phyloP scores from a whole-genome alignment of 441 rosid species.

The Populus hybrid region DNA sequence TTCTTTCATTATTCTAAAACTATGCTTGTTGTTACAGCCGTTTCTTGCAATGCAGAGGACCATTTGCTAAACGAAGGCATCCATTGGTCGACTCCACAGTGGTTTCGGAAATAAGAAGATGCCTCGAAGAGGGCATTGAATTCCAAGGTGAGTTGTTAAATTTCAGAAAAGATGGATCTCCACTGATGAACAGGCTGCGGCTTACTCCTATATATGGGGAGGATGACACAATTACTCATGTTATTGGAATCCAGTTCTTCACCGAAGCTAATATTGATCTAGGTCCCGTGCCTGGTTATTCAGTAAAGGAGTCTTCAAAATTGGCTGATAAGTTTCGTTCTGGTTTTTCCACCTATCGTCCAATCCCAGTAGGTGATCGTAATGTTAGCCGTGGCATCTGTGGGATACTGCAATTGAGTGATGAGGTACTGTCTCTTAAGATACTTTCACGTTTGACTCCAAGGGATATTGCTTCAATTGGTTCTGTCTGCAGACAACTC shows the following conservation, averaged over 20 bases:
- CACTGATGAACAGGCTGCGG: slow-evolving; percentile 80
- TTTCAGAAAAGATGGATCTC: slow-evolving; percentile 89
- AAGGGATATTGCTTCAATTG: slow-evolving; percentile 84
- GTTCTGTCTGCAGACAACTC: slow-evolving; percentile 65
- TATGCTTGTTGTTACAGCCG: slow-evolving; percentile 50
- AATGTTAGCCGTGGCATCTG: no score
- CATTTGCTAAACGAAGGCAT: slow-evolving; percentile 92
- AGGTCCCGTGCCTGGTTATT: no score
- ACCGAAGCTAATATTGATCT: no score
- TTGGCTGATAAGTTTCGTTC: no score
- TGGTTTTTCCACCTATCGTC: no score
- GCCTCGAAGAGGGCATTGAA: slow-evolving; percentile 81
- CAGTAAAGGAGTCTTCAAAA: no score
- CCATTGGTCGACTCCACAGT: slow-evolving; percentile 77
- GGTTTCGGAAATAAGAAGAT: slow-evolving; percentile 72
- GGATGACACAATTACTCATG: slow-evolving; percentile 67
- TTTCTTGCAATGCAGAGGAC: slow-evolving; percentile 94
- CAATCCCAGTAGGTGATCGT: no score
- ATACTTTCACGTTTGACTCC: slow-evolving; percentile 82
- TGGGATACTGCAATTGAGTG: no score
- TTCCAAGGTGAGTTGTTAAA: slow-evolving; percentile 90
- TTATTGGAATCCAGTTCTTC: no score
- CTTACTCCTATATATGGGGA: slow-evolving; percentile 87
- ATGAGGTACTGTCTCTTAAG: slow-evolving; percentile 69
- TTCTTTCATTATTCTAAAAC: background rate